Conservation (phyloP, 371 early-diverging fungal genomes). For the Encephalitozoon intestinalis region DNA sequence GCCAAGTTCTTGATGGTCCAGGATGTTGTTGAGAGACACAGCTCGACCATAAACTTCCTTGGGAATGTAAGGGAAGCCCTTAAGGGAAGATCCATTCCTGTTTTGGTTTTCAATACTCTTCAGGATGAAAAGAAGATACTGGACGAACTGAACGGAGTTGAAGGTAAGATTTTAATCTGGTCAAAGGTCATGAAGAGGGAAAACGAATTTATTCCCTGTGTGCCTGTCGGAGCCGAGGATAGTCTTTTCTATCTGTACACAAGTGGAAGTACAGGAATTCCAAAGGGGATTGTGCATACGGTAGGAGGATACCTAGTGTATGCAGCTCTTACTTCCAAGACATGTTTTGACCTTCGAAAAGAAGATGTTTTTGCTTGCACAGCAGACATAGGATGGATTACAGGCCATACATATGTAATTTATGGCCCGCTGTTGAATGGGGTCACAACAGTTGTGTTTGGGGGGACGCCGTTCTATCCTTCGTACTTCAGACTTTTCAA, state of each 20-base stretch:
- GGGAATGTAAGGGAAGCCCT: conserved; percentile 72
- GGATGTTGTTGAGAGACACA: conserved; percentile 76
- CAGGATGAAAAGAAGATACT: background rate
- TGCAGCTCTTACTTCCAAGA: conserved; percentile 68
- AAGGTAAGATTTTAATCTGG: background rate
- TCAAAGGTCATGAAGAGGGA: conserved; percentile 41
- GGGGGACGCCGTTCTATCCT: conserved; percentile 74
- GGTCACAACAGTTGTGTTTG: conserved; percentile 74
- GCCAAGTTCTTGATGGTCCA: conserved; percentile 81
- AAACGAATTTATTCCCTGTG: conserved; percentile 68
- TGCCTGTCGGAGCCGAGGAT: conserved; percentile 70
- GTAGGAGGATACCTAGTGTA: conserved; percentile 85
- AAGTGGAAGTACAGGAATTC: conserved; percentile 82
- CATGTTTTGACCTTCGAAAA: conserved; percentile 66
- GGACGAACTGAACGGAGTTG: background rate
- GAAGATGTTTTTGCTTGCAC: conserved; percentile 69
- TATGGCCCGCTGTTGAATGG: conserved; percentile 79
- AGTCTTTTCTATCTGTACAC: conserved; percentile 84
- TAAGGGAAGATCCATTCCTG: conserved; percentile 62
- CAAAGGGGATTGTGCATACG: conserved; percentile 92
- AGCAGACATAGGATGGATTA: conserved; percentile 69
- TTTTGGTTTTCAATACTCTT: conserved; percentile 70
- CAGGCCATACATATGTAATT: conserved; percentile 77
- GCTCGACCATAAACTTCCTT: conserved; percentile 74
- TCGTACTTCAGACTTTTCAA: conserved; percentile 74